phyloP scores from a whole-genome alignment of 331 rosid genomes.

The Erythrophleum ivorense region DNA sequence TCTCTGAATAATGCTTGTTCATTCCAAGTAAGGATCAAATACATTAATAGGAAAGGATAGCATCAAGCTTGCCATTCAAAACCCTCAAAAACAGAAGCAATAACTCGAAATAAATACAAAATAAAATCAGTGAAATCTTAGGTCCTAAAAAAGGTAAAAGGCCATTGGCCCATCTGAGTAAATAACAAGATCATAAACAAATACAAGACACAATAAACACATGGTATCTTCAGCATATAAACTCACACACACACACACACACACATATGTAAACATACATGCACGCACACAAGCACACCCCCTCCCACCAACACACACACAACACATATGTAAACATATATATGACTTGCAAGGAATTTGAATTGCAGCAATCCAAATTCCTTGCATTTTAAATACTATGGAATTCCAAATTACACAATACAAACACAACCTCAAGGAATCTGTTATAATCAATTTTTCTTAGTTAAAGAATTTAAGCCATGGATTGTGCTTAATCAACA shows the following conservation, averaged over 20 bases:
- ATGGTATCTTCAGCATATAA: too few species aligned
- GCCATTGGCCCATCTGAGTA: not conserved
- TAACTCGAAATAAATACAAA: not conserved
- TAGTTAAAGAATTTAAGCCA: constrained; percentile 19
- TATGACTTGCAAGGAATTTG: not conserved
- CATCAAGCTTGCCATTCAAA: not conserved
- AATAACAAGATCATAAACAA: not conserved
- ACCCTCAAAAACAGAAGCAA: not conserved
- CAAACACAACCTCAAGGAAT: constrained; percentile 3
- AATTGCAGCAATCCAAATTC: not conserved
- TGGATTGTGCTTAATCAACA: constrained; percentile 26
- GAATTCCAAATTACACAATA: not conserved
- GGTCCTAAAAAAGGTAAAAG: not conserved
- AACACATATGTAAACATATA: too few species aligned
- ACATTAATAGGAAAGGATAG: not conserved
- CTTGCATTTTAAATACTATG: not conserved
- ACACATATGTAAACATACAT: too few species aligned
- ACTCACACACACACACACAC: too few species aligned
- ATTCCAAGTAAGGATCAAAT: not conserved
- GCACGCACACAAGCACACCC: too few species aligned
- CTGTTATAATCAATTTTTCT: constrained; percentile 4
- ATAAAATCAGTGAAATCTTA: not conserved
- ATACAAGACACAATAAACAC: not conserved
- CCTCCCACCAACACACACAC: too few species aligned
- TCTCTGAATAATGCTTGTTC: not conserved